Percentiles rank a stretch among this genome's conserved stretches.
These are phyloP conservation scores for Naematelia aurantialba DNA, from an alignment of 768 basidiomycete genomes.

Conservation along the genomic window DNA sequence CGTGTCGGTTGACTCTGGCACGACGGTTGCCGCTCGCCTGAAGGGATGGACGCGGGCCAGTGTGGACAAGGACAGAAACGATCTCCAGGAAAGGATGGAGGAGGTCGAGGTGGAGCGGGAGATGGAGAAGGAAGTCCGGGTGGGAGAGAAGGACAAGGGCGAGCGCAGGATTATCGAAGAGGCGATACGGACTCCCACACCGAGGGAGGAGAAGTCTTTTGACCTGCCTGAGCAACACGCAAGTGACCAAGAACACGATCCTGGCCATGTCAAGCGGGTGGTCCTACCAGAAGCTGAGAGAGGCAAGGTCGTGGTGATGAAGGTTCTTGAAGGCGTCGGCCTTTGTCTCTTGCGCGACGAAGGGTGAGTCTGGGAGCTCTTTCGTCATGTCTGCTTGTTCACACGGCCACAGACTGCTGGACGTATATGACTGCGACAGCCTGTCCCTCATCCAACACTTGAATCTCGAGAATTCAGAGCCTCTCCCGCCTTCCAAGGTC, in stretches of 20 bases:
- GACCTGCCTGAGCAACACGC: background rate
- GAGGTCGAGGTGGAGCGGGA: slow-evolving; percentile 39
- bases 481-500: background rate
- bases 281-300: slow-evolving; percentile 16
- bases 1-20: slow-evolving; percentile 12
- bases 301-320: slow-evolving; percentile 30
- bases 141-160: slow-evolving; percentile 28
- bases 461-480: slow-evolving; percentile 20
- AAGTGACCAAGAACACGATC: background rate
- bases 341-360: slow-evolving; percentile 30
- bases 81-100: slow-evolving; percentile 26
- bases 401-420: slow-evolving; percentile 20
- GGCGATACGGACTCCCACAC: slow-evolving; percentile 19
- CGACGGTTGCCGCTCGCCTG: slow-evolving; percentile 13
- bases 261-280: slow-evolving; percentile 13
- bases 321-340: slow-evolving; percentile 21
- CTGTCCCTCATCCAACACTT: slow-evolving; percentile 8
- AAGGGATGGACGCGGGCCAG: slow-evolving; percentile 19
- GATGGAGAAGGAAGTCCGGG: slow-evolving; percentile 35
- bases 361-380: slow-evolving; percentile 22
- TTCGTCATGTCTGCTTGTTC: background rate
- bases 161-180: slow-evolving; percentile 28
- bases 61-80: slow-evolving; percentile 15
- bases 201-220: slow-evolving; percentile 1
- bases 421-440: slow-evolving; percentile 24